Evolutionary conservation across 768 basidiomycete species (phyloP), one percentile per base, ranked within the genome.

Genomic region (Brasilioporus rufonigricans): DNA sequence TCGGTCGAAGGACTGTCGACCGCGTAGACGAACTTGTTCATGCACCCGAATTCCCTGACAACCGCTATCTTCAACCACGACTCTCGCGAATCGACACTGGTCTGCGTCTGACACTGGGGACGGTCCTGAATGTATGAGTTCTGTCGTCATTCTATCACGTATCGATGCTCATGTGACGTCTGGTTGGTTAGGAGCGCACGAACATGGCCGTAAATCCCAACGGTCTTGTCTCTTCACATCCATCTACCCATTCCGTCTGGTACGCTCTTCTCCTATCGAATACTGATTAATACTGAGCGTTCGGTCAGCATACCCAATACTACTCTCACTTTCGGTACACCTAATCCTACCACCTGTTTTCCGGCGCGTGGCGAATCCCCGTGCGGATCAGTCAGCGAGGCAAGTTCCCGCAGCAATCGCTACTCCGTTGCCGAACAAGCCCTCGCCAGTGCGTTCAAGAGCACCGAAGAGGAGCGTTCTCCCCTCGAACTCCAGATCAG

Each of bases 401-500:
- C 59, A 12, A 61, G 61, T 57, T 58, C 67, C 48, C 69, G 75
- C 52, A 62, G 67, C 45, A 67, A 58, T n/a, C 77, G 81, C 35
- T 80, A 83, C 61, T 70, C 72, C 3, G 53, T 65, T 26, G 79
- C 77, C 27, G 79, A 81, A 67, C 68, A 68, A 41, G 73, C 73
- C 27, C 74, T 82, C 36, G 67, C 65, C 46, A 58, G 61, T 48
- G 68, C 74, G 50, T 58, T 78, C 31, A 63, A 60, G 62, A 60
- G 65, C 35, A 75, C 71, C 50, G 60, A 69, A 44, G 56, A 58
- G 7, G 76, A 76, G 57, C 60, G 65, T 8, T 72, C 75, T 3
- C 62, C 75, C 27, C 67, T 70, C 32, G 75, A 82, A 58, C 71
- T 82, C 54, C 77, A 82, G 62, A 77, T 83, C 44, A 65, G 70